A percentile compares a stretch with the other conserved stretches of the same genome.
phyloP scores from a whole-genome alignment of 2,329 filamentous ascomycete species.

The Aureobasidium melanogenum region DNA sequence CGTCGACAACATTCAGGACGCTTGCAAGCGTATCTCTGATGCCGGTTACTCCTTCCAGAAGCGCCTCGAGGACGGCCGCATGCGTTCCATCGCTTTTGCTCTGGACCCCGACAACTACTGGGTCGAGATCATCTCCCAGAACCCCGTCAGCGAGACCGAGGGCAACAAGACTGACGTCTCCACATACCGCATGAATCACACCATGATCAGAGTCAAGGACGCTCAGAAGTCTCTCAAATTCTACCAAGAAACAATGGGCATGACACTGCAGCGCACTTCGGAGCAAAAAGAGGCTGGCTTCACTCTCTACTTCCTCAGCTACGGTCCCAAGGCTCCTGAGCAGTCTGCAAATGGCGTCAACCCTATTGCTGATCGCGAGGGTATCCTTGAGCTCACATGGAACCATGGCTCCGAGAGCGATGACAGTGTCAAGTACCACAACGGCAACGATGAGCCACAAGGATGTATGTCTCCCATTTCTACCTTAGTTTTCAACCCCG shows the following conservation, averaged over 20 bases:
- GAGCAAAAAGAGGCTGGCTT: slow-evolving; percentile 67
- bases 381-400: slow-evolving; percentile 84
- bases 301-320: slow-evolving; percentile 89
- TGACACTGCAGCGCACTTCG: slow-evolving; percentile 66
- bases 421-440: slow-evolving; percentile 74
- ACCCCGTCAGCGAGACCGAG: slow-evolving; percentile 62
- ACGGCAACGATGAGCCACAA: slow-evolving; percentile 84
- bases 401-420: slow-evolving; percentile 79
- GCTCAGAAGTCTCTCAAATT: slow-evolving; percentile 39
- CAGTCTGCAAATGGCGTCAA: slow-evolving; percentile 48
- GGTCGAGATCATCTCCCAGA: slow-evolving; percentile 74
- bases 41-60: slow-evolving; percentile 93
- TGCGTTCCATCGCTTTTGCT: slow-evolving; percentile 81
- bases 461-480: slow-evolving; percentile 26
- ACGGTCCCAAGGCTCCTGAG: slow-evolving; percentile 43
- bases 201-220: slow-evolving; percentile 87
- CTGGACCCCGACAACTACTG: slow-evolving; percentile 46
- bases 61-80: slow-evolving; percentile 79
- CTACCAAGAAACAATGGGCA: slow-evolving; percentile 72
- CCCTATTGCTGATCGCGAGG: slow-evolving; percentile 61
- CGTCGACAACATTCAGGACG: slow-evolving; percentile 64
- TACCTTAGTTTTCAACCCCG: not conserved
- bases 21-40: slow-evolving; percentile 81
- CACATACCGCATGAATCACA: slow-evolving; percentile 60
- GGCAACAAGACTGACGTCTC: slow-evolving; percentile 60